Percentiles rank a stretch among this genome's conserved stretches.
Evolutionary conservation across 1,284 basidiomycete species (phyloP).

Genomic region (Flammula alnicola): DNA sequence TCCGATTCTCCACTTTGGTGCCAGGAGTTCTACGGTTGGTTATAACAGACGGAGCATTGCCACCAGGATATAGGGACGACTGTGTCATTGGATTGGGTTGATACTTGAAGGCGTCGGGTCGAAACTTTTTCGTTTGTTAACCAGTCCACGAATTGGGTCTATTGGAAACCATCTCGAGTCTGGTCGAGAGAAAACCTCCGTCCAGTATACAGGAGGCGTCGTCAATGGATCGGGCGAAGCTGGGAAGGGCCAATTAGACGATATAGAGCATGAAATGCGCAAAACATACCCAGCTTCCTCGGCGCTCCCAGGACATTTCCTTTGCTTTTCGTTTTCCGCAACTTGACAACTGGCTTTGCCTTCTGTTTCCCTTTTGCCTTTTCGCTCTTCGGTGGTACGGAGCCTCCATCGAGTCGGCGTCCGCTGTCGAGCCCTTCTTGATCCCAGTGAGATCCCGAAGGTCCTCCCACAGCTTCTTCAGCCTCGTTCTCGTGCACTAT

Average conservation of each 20-base stretch:
- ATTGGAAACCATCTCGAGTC: conserved; percentile 94
- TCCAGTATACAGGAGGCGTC: conserved; percentile 95
- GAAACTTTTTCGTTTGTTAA: conserved; percentile 83
- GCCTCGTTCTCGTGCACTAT: conserved; percentile 29
- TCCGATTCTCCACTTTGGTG: conserved; percentile 69
- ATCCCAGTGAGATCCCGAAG: conserved; percentile 32
- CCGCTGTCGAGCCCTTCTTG: conserved; percentile 37
- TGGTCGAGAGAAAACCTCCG: conserved; percentile 93
- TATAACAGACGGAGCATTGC: conserved; percentile 17
- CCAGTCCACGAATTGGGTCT: conserved; percentile 83
- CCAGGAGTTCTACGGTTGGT: conserved; percentile 22
- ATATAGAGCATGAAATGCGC: conserved; percentile 9
- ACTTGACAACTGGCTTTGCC: conserved; percentile 53
- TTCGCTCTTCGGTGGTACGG: conserved; percentile 41
- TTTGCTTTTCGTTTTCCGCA: conserved; percentile 57
- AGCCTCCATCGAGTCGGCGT: conserved; percentile 43
- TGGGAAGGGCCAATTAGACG: conserved; percentile 21
- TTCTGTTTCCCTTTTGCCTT: conserved; percentile 61
- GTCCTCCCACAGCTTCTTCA: conserved; percentile 33
- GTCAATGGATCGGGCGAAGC: conserved; percentile 53
- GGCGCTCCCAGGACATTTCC: conserved; percentile 43
- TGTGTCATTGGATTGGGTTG: conserved; percentile 29
- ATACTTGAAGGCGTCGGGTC: conserved; percentile 63
- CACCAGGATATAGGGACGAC: conserved; percentile 34
- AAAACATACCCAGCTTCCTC: conserved; percentile 30